Evolutionary conservation across 768 basidiomycete species (phyloP), one percentile per base, ranked within the genome.

Genomic region (Termitomyces sp.): DNA sequence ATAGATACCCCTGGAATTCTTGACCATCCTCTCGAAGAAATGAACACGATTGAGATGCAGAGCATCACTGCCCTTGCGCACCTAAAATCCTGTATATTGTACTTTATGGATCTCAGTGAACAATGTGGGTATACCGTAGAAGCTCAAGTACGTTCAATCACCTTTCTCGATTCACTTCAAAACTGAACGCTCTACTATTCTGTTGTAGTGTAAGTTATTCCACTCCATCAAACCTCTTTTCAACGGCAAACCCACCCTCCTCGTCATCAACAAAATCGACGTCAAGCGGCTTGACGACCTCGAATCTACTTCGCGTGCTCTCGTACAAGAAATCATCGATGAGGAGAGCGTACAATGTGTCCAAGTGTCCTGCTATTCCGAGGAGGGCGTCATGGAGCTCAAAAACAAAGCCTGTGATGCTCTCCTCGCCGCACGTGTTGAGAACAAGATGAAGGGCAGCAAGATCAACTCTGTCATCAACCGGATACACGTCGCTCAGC

Each of bases 31-130:
- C 80, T 98, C 33, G 96, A 99, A 73, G 97, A 99, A 52, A 98
- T 99, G 97, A 98, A 98, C 80, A 98, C 95, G 59, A 99, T 99
- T 65, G 97, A 99, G 77, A 99, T 98, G 96, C 97, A 99, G 79
- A 95, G 92, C 65, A 97, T 97, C 70, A 98, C 96, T 37, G 97
- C 97, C 15, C 78, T 99, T 60, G 97, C 97, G 7, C 97, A 99
- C 75, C 76, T 99, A 46, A 93, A 97, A 74, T 85, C 87, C 63
- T 95, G 93, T 69, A 81, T 98, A 10, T 74, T 99, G 70, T 99
- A 98, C 76, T 99, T 98, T 70, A 98, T 99, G 94, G 97, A 99
- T 72, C 81, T 98, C 31, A 92, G 89, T 62, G 97, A 98, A 74
- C 97, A 99, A 70, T 99, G 97, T 73, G 97, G 97, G 12, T 99